Evolutionary conservation across 352 stramenopile genomes (phyloP).

Genomic region (Lagenidium sp.): DNA sequence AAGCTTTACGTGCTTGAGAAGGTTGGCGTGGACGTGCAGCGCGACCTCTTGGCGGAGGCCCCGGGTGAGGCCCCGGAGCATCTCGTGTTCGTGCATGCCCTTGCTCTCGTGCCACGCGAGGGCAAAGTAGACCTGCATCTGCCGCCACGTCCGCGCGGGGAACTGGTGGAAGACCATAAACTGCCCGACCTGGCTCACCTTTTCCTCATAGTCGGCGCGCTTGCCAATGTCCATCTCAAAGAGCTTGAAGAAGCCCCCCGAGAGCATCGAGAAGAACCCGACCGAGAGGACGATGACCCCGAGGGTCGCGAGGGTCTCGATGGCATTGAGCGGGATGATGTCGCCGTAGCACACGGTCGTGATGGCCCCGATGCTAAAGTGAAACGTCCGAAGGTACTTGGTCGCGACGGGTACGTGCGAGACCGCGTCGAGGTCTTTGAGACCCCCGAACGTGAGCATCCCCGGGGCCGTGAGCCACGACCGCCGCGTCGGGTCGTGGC

Average conservation of each 20-base stretch:
- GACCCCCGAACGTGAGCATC: conserved; percentile 21
- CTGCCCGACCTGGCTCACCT: conserved; percentile 24
- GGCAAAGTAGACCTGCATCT: conserved; percentile 40
- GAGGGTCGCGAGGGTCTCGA: conserved; percentile 19
- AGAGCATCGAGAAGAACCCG: conserved; percentile 30
- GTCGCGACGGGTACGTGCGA: conserved; percentile 8
- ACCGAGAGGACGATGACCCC: conserved; percentile 32
- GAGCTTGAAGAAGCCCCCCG: conserved; percentile 32
- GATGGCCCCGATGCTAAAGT: conserved; percentile 29
- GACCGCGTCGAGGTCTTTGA: conserved; percentile 10
- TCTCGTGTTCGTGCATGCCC: conserved; percentile 32
- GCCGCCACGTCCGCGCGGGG: conserved; percentile 23
- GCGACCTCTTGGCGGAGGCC: conserved; percentile 25
- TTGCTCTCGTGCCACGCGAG: conserved; percentile 36
- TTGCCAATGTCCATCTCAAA: conserved; percentile 37
- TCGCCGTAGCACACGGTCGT: conserved; percentile 34
- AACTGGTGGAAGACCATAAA: conserved; percentile 38
- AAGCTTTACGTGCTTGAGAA: conserved; percentile 33
- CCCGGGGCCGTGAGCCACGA: conserved; percentile 51
- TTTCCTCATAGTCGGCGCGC: conserved; percentile 36
- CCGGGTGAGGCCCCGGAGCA: conserved; percentile 23
- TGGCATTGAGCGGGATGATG: conserved; percentile 24
- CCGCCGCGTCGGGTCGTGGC: conserved; percentile 10
- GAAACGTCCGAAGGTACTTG: conserved; percentile 22
- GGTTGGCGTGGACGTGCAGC: conserved; percentile 25